phyloP scores from a whole-genome alignment of 1,284 basidiomycete genomes.

The Phellopilus nigrolimitatus region DNA sequence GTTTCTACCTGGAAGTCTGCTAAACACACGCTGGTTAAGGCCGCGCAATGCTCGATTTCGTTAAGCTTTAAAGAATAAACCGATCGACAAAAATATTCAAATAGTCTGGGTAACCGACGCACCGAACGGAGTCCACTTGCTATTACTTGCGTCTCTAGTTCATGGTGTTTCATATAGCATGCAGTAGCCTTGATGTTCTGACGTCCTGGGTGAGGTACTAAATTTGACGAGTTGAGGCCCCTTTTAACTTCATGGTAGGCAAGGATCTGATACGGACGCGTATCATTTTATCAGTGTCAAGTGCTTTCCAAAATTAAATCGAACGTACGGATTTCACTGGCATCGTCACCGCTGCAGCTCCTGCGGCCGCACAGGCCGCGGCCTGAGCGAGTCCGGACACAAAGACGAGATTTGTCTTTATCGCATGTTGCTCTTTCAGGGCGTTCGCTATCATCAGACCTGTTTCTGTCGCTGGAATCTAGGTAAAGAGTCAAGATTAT shows the following conservation, averaged over 20 bases:
- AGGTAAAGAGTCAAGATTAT: neutral
- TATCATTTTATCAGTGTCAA: too few relatives aligned
- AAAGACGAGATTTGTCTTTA: slow-evolving; percentile 46
- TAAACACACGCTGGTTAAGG: slow-evolving; percentile 1
- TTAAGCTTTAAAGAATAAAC: neutral
- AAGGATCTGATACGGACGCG: slow-evolving; percentile 42
- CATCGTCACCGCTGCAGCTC: slow-evolving; percentile 44
- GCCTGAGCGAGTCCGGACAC: slow-evolving; percentile 51
- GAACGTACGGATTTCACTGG: slow-evolving; percentile 42
- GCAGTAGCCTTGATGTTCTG: slow-evolving; percentile 45
- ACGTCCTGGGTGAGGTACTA: slow-evolving; percentile 37
- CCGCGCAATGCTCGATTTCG: slow-evolving; percentile 10
- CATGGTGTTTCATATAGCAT: slow-evolving; percentile 40
- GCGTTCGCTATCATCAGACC: slow-evolving; percentile 46
- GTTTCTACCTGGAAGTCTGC: slow-evolving; percentile 3
- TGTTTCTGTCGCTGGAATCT: slow-evolving; percentile 56
- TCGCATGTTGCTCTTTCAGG: slow-evolving; percentile 35
- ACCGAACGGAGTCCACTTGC: slow-evolving; percentile 31
- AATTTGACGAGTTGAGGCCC: slow-evolving; percentile 22
- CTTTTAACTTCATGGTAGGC: slow-evolving; percentile 36
- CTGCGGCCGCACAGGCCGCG: slow-evolving; percentile 47
- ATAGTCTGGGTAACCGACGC: slow-evolving; percentile 9
- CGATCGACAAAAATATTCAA: neutral
- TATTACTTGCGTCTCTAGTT: slow-evolving; percentile 39
- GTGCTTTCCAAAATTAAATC: too few relatives aligned